A percentile compares a stretch with the other conserved stretches of the same genome.
phyloP scores from a whole-genome alignment of 1,139 yeast genomes.

The Taphrina deformans region DNA sequence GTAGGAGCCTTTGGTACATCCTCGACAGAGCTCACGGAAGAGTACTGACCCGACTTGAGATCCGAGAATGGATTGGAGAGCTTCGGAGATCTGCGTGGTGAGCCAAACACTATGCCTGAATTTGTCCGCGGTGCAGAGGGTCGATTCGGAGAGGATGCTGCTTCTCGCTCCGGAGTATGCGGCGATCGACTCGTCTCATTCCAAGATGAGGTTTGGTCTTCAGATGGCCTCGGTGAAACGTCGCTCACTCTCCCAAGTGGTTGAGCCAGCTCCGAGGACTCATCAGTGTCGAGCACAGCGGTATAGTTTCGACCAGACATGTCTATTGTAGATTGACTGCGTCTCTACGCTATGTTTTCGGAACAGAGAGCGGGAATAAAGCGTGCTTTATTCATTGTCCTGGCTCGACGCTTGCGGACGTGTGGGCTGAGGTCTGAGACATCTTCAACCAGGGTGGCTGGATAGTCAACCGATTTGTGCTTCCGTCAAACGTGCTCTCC shows the following conservation, averaged over 20 bases:
- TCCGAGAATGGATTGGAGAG: background rate
- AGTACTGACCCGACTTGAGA: background rate
- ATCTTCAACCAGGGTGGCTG: background rate
- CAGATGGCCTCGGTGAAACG: background rate
- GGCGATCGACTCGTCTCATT: background rate
- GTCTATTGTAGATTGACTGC: too few relatives aligned
- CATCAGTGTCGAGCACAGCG: background rate
- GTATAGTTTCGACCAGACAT: background rate
- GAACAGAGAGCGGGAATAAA: too few relatives aligned
- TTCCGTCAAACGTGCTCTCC: too few relatives aligned
- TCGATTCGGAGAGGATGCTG: background rate
- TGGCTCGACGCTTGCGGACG: background rate
- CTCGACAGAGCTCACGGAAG: background rate
- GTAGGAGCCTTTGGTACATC: background rate
- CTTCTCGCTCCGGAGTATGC: too few relatives aligned
- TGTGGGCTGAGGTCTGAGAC: background rate
- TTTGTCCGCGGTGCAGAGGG: background rate
- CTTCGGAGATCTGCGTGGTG: background rate
- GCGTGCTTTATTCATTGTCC: background rate
- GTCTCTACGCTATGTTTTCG: too few relatives aligned
- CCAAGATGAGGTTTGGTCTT: background rate
- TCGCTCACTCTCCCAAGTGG: conserved; percentile 6
- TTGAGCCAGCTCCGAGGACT: background rate
- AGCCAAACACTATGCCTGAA: conserved; percentile 4
- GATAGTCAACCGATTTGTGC: background rate